Evolutionary conservation across 306 rosid genomes (phyloP), one percentile per base, ranked within the genome.

Genomic region (Medicago lupulina): DNA sequence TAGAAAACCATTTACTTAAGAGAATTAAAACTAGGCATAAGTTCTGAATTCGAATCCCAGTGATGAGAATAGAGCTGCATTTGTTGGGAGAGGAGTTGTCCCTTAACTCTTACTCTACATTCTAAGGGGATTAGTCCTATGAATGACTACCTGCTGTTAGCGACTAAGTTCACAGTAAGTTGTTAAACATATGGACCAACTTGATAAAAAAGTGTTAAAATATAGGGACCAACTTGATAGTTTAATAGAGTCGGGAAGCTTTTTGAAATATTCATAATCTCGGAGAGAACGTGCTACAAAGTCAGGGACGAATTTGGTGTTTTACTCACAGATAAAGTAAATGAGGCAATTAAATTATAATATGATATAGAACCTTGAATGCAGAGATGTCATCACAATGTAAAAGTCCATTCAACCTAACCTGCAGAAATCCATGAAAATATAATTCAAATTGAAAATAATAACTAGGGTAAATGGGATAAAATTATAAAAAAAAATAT

Each of bases 391-490:
- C 98, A 49, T 92, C 97, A 41, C 87, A 54, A 68, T 90, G 97
- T 80, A 92, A 79, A 77, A 95, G 96, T 3, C 98, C 98, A 72
- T 74, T 95, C 82, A 95, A 81, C 85, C 81, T 89, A 43, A 95
- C 88, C 98, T 95, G 89, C 80, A 84, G 38, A 18, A 55, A 31
- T 58, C 46, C 75, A 77, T 4, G 9, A 51, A 46, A 75, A 34
- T 14, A 21, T 2, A 25, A 62, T 6, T 64, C 64, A 80, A 31
- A 78, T 46, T 51, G 59, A 63, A 65, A 57, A 57, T 57, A 39
- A 10, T 39, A 21, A 55, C 7, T 28, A 28, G 40, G 54, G 40
- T 47, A 40, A 38, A 13, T 8, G 9, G 43, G 43, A 39, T 7
- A 12, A 11, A 44, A 44, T 47, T 25, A 25, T 25, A 25, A 15